Evolutionary conservation across 1,284 basidiomycete species (phyloP).

Genomic region (Cryptococcus sp.): DNA sequence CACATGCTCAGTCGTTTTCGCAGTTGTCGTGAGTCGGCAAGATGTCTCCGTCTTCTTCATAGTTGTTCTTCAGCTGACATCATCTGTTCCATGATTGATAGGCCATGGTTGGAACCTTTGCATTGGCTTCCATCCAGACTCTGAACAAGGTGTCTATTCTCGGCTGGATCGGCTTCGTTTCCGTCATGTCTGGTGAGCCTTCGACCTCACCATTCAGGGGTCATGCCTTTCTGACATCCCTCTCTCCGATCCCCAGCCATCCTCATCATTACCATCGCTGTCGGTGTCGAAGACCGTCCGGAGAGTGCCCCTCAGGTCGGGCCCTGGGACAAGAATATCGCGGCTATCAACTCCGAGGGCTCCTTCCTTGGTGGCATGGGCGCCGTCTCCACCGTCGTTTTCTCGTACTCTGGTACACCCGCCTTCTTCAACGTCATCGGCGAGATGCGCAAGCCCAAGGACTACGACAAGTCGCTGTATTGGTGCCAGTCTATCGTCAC

Average conservation of each 20-base stretch:
- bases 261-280: conserved; percentile 34
- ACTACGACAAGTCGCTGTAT: conserved; percentile 18
- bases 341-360: conserved; percentile 16
- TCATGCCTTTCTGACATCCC: too few species aligned
- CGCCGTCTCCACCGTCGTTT: conserved; percentile 33
- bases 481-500: conserved; percentile 33
- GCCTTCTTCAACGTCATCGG: conserved; percentile 39
- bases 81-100: neutral
- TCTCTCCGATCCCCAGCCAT: too few species aligned
- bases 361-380: conserved; percentile 30
- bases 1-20: conserved; percentile 36
- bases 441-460: conserved; percentile 37
- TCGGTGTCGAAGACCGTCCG: conserved; percentile 39
- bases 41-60: neutral
- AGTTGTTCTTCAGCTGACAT: neutral
- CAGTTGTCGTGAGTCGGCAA: conserved; percentile 18
- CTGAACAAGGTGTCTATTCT: conserved; percentile 37
- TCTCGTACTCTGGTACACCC: conserved; percentile 35
- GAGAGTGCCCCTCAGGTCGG: conserved; percentile 17
- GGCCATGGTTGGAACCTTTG: conserved; percentile 23
- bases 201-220: too few species aligned
- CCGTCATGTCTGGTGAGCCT: conserved; percentile 18
- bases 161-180: conserved; percentile 35
- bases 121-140: conserved; percentile 36
- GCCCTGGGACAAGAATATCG: conserved; percentile 22